Conservation (phyloP, 345 rosid genomes). For the Pugionium dolabratum region DNA sequence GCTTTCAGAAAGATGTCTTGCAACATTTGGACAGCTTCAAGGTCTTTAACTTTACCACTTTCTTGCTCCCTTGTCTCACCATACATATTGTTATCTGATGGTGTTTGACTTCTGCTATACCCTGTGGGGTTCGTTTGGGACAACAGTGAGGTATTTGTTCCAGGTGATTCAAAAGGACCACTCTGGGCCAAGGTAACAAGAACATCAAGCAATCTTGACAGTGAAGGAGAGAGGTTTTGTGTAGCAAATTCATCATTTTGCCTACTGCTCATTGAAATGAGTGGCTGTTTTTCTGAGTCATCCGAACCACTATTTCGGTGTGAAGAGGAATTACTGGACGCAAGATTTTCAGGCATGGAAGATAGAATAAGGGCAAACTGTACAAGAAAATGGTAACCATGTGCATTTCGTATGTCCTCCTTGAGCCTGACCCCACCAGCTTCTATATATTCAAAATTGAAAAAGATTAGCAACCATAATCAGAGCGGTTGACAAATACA, state of each 20-base stretch:
- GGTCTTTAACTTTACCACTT: conserved; percentile 81
- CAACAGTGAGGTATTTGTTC: conserved; percentile 51
- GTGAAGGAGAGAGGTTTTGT: conserved; percentile 60
- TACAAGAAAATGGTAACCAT: conserved; percentile 97
- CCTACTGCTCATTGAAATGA: conserved; percentile 18
- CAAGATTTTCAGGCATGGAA: conserved; percentile 54
- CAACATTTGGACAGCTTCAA: conserved; percentile 96
- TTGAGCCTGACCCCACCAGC: conserved; percentile 82
- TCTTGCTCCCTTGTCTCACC: conserved; percentile 75
- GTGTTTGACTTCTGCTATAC: conserved; percentile 54
- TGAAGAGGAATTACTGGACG: conserved; percentile 40
- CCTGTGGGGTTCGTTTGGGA: conserved; percentile 53
- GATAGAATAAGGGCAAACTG: conserved; percentile 83
- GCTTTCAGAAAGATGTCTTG: conserved; percentile 95
- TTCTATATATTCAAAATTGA: conserved; percentile 54
- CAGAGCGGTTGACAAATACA: not conserved
- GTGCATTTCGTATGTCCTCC: conserved; percentile 96
- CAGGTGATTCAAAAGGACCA: conserved; percentile 62
- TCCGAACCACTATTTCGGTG: conserved; percentile 32
- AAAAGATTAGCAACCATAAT: conserved; percentile 37
- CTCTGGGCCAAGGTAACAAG: conserved; percentile 84
- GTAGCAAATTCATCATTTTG: conserved; percentile 48
- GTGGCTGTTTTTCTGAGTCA: conserved; percentile 29
- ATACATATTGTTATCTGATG: conserved; percentile 52
- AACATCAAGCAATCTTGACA: conserved; percentile 92